Percentiles rank a stretch among this genome's conserved stretches.
Evolutionary conservation across 306 rosid species (phyloP).

Genomic region (Ormosia semicastrata): DNA sequence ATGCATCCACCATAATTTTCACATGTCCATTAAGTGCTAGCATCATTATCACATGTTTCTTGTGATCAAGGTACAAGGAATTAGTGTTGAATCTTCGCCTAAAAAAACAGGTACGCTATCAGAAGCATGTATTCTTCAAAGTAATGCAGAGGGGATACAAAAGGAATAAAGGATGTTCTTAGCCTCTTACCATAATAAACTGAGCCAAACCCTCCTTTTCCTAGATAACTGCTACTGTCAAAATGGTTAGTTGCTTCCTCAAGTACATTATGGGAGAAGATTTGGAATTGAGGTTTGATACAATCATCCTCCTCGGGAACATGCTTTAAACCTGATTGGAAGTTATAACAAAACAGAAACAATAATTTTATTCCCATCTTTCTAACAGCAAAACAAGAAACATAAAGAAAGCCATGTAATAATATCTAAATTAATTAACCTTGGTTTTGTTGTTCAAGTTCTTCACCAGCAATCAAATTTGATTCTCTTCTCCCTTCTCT

Average conservation of each 20-base stretch:
- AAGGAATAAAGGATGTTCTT: not conserved
- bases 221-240: conserved; percentile 16
- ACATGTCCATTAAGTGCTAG: not conserved
- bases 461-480: not conserved
- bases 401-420: not conserved
- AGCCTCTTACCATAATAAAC: conserved; percentile 45
- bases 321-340: not conserved
- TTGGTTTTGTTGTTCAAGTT: not conserved
- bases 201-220: conserved; percentile 58
- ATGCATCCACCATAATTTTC: no score
- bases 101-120: not conserved
- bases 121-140: not conserved
- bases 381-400: not conserved
- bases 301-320: not conserved
- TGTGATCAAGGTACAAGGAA: not conserved
- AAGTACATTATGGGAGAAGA: not conserved
- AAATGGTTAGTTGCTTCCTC: conserved; percentile 42
- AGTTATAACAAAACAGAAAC: not conserved
- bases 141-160: not conserved
- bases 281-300: not conserved
- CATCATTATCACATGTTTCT: not conserved
- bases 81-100: not conserved
- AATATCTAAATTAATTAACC: not conserved
- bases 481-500: not conserved
- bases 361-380: not conserved